phyloP scores from a whole-genome alignment of 2,329 filamentous ascomycete genomes.

The Alternaria sp. region DNA sequence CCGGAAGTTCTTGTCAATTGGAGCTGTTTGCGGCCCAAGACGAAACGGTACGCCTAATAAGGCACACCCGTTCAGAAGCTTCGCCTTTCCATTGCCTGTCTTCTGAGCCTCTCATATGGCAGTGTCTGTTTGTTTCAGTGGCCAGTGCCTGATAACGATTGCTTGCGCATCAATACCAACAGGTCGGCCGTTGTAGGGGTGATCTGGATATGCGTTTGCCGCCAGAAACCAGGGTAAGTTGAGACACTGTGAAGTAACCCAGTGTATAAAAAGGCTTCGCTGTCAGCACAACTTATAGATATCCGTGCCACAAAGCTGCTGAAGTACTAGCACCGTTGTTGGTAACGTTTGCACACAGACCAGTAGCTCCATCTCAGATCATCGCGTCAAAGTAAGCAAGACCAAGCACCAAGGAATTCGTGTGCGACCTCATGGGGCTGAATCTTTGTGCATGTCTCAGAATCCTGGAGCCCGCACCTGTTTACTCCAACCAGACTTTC shows the following conservation, averaged over 20 bases:
- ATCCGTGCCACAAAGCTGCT: not conserved
- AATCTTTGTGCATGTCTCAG: not conserved
- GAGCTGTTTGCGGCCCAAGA: not conserved
- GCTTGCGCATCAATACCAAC: too few species aligned
- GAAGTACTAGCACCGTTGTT: conserved; percentile 2
- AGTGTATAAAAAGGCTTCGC: not conserved
- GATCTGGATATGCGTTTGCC: not conserved
- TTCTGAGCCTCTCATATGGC: too few species aligned
- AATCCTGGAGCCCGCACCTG: not conserved
- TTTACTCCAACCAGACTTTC: not conserved
- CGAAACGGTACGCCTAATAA: not conserved
- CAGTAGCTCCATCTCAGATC: not conserved
- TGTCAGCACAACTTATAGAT: not conserved
- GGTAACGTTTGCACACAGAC: conserved; percentile 4
- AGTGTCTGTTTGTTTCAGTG: too few species aligned
- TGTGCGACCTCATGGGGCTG: not conserved
- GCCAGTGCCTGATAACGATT: too few species aligned
- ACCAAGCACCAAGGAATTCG: not conserved
- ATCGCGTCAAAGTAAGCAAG: not conserved
- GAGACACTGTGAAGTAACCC: not conserved
- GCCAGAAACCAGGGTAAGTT: not conserved
- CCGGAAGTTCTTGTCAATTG: not conserved
- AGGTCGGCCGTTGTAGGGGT: too few species aligned
- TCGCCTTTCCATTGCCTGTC: too few species aligned
- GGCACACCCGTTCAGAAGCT: too few species aligned